These are phyloP conservation scores for Trichosanthes truncata DNA, from an alignment of 306 rosid species.

Conservation along the genomic window DNA sequence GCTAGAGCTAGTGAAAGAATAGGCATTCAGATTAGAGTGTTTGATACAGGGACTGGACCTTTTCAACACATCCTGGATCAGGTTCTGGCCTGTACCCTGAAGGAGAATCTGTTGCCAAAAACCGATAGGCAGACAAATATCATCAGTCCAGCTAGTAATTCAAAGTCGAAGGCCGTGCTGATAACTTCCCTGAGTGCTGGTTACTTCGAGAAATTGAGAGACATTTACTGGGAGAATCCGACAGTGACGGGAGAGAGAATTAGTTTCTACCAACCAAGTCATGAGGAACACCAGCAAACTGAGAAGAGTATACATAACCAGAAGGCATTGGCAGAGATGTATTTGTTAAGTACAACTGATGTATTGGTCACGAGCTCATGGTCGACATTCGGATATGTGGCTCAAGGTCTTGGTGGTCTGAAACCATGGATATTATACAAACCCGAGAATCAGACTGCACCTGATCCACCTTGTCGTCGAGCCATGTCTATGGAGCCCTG, in stretches of 20 bases:
- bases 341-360: conserved; percentile 51
- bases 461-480: conserved; percentile 45
- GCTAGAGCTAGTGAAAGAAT: conserved; percentile 48
- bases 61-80: conserved; percentile 59
- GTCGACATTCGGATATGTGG: conserved; percentile 84
- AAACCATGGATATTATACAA: conserved; percentile 69
- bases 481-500: conserved; percentile 81
- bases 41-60: conserved; percentile 50
- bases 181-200: conserved; percentile 59
- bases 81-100: conserved; percentile 43
- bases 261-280: conserved; percentile 64
- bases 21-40: conserved; percentile 68
- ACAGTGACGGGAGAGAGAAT: conserved; percentile 50
- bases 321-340: conserved; percentile 79
- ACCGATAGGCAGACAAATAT: conserved; percentile 13
- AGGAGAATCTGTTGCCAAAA: conserved; percentile 43
- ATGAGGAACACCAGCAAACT: conserved; percentile 62
- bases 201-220: conserved; percentile 47
- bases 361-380: conserved; percentile 56
- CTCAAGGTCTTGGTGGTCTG: conserved; percentile 74
- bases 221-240: conserved; percentile 59
- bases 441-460: conserved; percentile 48
- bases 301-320: conserved; percentile 45
- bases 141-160: conserved; percentile 12
- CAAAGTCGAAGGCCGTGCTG: conserved; percentile 41